phyloP scores from a whole-genome alignment of 352 stramenopile species.

The Saprolegnia parasitica region DNA sequence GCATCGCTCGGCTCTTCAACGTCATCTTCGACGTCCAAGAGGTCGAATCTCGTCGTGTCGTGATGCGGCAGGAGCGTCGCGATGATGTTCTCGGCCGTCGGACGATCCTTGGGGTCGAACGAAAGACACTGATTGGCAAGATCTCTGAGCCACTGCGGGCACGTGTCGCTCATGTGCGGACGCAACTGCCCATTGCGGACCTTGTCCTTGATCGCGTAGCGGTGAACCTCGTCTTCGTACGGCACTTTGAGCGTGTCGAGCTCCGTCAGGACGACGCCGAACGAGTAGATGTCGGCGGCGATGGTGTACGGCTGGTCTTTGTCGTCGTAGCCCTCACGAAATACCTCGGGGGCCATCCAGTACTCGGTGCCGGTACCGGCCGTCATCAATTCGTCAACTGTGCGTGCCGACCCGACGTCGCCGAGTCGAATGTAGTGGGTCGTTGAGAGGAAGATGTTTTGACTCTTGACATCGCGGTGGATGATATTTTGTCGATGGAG shows the following conservation, averaged over 20 bases:
- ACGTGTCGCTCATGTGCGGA: no score
- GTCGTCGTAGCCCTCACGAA: background rate
- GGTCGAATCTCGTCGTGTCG: no score
- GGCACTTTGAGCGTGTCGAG: constrained; percentile 48
- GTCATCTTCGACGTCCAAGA: no score
- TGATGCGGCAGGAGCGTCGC: no score
- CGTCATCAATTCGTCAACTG: constrained; percentile 7
- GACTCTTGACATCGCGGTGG: constrained; percentile 2
- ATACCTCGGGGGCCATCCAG: constrained; percentile 21
- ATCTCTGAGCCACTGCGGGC: no score
- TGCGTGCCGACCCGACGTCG: background rate
- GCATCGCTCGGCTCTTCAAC: no score
- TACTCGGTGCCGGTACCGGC: constrained; percentile 4
- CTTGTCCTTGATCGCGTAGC: no score
- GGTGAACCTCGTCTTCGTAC: constrained; percentile 37
- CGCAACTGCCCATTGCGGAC: no score
- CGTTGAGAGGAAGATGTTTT: constrained; percentile 8
- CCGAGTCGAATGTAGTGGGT: background rate
- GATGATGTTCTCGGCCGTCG: no score
- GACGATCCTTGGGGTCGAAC: no score
- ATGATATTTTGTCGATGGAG: background rate
- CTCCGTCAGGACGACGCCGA: constrained; percentile 35
- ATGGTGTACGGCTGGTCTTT: constrained; percentile 2
- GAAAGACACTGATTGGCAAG: no score
- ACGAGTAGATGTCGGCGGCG: constrained; percentile 26